Evolutionary conservation across 2,329 filamentous ascomycete genomes (phyloP), one percentile per base, ranked within the genome.

Genomic region (Stemphylium lycopersici): DNA sequence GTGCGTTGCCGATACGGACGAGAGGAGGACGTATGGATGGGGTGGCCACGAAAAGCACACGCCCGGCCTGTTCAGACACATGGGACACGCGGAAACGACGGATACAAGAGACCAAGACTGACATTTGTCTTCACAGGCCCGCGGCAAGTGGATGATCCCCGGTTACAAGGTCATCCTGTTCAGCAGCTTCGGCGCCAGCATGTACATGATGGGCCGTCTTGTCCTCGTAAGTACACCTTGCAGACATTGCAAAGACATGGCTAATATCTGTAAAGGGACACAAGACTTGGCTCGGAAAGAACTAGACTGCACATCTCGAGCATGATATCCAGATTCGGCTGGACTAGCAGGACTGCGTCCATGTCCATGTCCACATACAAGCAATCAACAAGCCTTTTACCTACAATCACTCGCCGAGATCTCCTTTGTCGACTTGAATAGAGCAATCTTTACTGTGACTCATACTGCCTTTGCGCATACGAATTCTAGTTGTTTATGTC

Each of bases 131-230:
- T 71, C 90, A 87, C 80, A 84, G 80, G 79, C 86, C 63, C 84
- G 86, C 72, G 88, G 87, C 81, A 84, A 80, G 71, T 73, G 79
- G 67, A 76, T 90, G 74, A 79, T 92, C 68, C 82, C 85, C 59
- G 88, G 88, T 66, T 93, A 89, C 84, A 83, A 87, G 70, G 73
- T 81, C 68, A 63, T 87, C 51, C 78, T 90, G 46, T 89, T 82
- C 81, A 85, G 84, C 67, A 81, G 81, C 70, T 78, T 87, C 68
- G 81, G 78, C 72, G 82, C 87, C 90, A 80, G 70, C 61, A 79
- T 90, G 78, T 93, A 90, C 81, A 88, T 87, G 80, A 87, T 89
- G 80, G 79, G 82, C 75, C 88, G 90, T 74, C 86, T 90, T 80
- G 79, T 90, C 62, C 74, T 87, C 39, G 77, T 79, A 74, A 37